phyloP scores from a whole-genome alignment of 148 eudicot genomes.

The Bassia scoparia region DNA sequence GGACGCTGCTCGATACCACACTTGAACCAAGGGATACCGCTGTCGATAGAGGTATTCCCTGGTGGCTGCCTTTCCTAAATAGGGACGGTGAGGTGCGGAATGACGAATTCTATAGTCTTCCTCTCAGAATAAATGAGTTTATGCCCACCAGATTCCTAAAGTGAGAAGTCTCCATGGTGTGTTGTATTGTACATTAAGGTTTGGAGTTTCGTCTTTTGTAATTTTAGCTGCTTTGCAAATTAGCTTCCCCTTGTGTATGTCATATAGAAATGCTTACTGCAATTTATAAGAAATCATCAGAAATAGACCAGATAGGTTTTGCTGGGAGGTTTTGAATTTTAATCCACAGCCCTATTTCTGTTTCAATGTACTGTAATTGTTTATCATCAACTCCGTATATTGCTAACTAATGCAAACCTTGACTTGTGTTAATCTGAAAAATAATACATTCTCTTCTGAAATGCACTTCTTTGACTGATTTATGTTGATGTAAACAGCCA shows the following conservation, averaged over 20 bases:
- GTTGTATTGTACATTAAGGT: constrained; percentile 32
- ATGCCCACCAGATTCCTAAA: constrained; percentile 59
- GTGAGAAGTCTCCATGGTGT: background rate
- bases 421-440: no score
- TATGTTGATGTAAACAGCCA: no score
- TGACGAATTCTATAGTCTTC: constrained; percentile 84
- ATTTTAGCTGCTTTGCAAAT: background rate
- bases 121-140: constrained; percentile 61
- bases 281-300: background rate
- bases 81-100: constrained; percentile 78
- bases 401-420: no score
- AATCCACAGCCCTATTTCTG: background rate
- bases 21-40: constrained; percentile 44
- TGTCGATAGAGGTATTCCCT: constrained; percentile 72
- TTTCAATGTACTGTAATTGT: no score
- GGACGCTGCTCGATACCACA: constrained; percentile 61
- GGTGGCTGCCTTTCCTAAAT: constrained; percentile 79
- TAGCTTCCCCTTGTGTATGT: constrained; percentile 13
- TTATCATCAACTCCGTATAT: no score
- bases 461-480: no score
- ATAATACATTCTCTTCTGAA: no score
- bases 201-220: constrained; percentile 18
- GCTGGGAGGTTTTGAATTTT: background rate
- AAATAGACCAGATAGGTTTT: background rate
- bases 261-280: background rate